Conservation (phyloP, 148 eudicot genomes). For the Amaranthus palmeri region DNA sequence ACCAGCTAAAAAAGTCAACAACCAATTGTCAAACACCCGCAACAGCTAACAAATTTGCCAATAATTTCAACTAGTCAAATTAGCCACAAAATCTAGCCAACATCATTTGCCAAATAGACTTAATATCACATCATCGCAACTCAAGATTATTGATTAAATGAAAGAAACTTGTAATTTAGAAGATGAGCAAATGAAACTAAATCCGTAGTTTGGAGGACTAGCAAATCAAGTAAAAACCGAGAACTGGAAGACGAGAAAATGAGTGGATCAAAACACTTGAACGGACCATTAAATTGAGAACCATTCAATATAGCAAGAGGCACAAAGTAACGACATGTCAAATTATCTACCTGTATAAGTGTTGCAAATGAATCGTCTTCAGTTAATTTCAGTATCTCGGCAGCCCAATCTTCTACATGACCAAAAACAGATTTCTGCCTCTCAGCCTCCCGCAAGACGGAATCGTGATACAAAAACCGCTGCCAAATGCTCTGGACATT, state of each 20-base stretch:
- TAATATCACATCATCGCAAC: too few relatives aligned
- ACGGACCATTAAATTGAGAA: background rate
- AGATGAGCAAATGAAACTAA: background rate
- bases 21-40: too few relatives aligned
- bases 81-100: background rate
- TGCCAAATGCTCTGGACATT: slow-evolving; percentile 90
- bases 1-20: too few relatives aligned
- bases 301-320: background rate
- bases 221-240: background rate
- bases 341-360: slow-evolving; percentile 63
- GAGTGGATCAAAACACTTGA: background rate
- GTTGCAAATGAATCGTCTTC: slow-evolving; percentile 84
- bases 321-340: background rate
- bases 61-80: background rate
- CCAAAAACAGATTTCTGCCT: slow-evolving; percentile 59
- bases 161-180: too few relatives aligned
- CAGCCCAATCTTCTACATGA: slow-evolving; percentile 67
- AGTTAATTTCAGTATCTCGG: slow-evolving; percentile 40
- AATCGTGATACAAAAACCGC: slow-evolving; percentile 77
- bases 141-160: too few relatives aligned
- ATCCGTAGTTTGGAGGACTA: background rate
- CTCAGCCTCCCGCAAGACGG: slow-evolving; percentile 78
- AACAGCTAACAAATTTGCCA: too few relatives aligned
- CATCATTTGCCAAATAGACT: too few relatives aligned
- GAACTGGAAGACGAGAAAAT: background rate